Evolutionary conservation across 768 basidiomycete genomes (phyloP).

Genomic region (Coprinopsis marcescibilis): DNA sequence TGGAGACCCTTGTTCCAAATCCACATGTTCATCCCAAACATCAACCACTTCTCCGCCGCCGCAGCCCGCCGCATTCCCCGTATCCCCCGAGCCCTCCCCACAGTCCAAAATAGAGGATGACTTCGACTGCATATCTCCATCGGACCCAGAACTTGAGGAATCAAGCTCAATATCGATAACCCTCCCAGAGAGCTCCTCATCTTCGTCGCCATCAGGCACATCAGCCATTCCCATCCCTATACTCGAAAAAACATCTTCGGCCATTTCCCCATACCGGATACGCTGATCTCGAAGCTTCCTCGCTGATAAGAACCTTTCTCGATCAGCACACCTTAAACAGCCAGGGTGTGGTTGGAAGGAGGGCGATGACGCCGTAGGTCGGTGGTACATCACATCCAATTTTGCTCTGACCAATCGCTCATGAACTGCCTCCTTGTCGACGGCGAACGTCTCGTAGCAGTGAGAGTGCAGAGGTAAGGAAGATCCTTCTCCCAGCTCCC

Average conservation of each 20-base stretch:
- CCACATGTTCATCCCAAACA: too few species aligned
- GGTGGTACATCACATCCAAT: constrained; percentile 2
- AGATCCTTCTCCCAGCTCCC: not conserved
- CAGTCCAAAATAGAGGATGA: too few species aligned
- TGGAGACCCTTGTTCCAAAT: not conserved
- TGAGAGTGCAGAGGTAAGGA: not conserved
- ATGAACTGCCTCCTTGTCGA: constrained; percentile 7
- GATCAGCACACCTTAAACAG: constrained; percentile 7
- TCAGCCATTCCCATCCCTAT: too few species aligned
- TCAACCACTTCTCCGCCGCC: constrained; percentile 50
- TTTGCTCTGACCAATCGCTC: constrained; percentile 3
- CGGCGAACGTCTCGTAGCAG: constrained; percentile 6
- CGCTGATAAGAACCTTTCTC: constrained; percentile 1
- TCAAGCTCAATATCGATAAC: too few species aligned
- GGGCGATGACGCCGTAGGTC: not conserved
- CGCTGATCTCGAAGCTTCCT: constrained; percentile 4
- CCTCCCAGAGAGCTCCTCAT: too few species aligned
- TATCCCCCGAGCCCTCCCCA: too few species aligned
- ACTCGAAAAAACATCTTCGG: not conserved
- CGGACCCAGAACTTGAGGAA: too few species aligned
- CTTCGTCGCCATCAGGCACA: too few species aligned
- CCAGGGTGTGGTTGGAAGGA: constrained; percentile 4
- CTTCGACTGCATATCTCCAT: too few species aligned
- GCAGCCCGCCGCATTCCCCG: constrained; percentile 38
- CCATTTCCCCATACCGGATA: constrained; percentile 11